phyloP scores from a whole-genome alignment of 305 asterid species.

The Rubia balearica region DNA sequence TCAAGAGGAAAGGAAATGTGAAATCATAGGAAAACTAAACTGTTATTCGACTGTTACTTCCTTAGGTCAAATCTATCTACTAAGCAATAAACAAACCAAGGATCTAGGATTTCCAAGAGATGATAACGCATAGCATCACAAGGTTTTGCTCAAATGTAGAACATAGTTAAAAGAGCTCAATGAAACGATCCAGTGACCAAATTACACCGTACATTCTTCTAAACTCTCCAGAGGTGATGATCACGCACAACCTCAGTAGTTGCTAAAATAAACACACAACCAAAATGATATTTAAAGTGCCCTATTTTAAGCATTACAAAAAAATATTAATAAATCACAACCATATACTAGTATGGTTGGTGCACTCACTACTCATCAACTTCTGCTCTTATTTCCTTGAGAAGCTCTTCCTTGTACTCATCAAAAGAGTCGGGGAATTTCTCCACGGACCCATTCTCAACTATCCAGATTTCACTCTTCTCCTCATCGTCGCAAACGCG shows the following conservation, averaged over 20 bases:
- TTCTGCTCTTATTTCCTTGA: constrained; percentile 64
- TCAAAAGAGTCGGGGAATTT: constrained; percentile 53
- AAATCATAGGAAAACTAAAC: too few relatives aligned
- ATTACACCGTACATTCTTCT: not conserved
- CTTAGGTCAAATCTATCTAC: too few relatives aligned
- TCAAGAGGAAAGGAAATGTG: too few relatives aligned
- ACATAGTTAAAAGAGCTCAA: too few relatives aligned
- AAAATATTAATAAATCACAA: not conserved
- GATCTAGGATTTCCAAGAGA: too few relatives aligned
- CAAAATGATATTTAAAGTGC: not conserved
- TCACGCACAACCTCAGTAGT: not conserved
- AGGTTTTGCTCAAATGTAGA: too few relatives aligned
- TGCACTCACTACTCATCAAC: constrained; percentile 40
- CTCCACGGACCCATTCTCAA: constrained; percentile 77
- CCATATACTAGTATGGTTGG: constrained; percentile 11
- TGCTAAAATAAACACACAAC: not conserved
- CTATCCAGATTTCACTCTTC: constrained; percentile 74
- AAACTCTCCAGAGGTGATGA: not conserved
- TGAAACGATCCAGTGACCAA: too few relatives aligned
- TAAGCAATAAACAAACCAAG: too few relatives aligned
- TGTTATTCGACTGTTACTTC: too few relatives aligned
- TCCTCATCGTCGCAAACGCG: constrained; percentile 83
- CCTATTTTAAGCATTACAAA: not conserved
- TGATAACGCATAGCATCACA: too few relatives aligned
- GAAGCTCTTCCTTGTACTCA: constrained; percentile 75